Conservation (phyloP, 768 basidiomycete genomes). For the Podaxis rugospora region DNA sequence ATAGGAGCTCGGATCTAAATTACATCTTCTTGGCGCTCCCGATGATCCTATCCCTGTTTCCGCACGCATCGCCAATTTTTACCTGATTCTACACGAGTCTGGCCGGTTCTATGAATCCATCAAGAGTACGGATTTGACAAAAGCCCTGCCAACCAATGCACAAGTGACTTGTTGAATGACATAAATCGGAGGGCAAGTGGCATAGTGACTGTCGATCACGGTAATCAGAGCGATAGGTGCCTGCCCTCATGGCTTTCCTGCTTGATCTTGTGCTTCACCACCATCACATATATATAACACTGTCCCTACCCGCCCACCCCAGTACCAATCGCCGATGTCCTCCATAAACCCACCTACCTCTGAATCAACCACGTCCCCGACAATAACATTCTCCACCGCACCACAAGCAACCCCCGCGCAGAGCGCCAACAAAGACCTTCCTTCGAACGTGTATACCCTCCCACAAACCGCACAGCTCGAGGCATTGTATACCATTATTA, state of each 20-base stretch:
- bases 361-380: neutral
- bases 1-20: too few relatives aligned
- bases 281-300: neutral
- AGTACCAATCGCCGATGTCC: neutral
- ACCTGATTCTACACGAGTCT: too few relatives aligned
- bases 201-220: conserved; percentile 5
- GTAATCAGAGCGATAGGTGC: conserved; percentile 1
- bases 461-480: conserved; percentile 92
- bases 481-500: conserved; percentile 91
- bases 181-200: conserved; percentile 5
- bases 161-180: neutral
- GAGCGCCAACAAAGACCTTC: conserved; percentile 42
- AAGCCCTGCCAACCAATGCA: neutral
- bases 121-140: neutral
- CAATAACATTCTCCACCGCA: conserved; percentile 2
- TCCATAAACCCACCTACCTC: neutral
- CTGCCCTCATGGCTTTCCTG: conserved; percentile 6
- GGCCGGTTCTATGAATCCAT: too few relatives aligned
- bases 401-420: conserved; percentile 25
- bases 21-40: too few relatives aligned
- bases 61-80: too few relatives aligned
- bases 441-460: conserved; percentile 83
- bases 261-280: neutral
- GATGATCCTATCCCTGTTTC: too few relatives aligned
- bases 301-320: neutral